Base-by-base conservation (phyloP, 1,139 yeast genomes). In the Meyerozyma carpophila region DNA sequence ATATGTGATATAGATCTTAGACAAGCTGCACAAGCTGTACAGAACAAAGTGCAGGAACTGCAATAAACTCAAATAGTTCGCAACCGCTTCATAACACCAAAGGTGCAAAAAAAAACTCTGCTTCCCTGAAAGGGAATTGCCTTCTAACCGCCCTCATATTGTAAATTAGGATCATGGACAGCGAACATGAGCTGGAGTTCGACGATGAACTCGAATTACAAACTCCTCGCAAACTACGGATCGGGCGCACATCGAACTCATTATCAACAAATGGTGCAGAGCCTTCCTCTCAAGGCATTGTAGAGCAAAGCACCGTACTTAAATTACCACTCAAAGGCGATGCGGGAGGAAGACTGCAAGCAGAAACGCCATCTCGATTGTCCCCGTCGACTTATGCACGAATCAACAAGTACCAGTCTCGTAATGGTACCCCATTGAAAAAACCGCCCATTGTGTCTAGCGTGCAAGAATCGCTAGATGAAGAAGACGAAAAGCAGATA, bases 391-490 rank as follows among this genome's bases (percentile, higher is more conserved):
- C 26, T 9, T 18, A 39, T n/a, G 36, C 26, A n/a, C 43, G 40
- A 18, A 21, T 36, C 14, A 39, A 32, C 31, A 48, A 45, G 32
- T 49, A 48, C 41, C 44, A 48, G 14, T 44, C 56, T 2, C 47
- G 56, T 24, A 50, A 53, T 39, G 57, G 58, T 1, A 52, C 61
- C 3, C 62, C 61, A 1, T 44, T 55, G 31, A 48, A 47, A 34
- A 43, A 48, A 32, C 47, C 48, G 37, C 49, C 44, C 14, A 37
- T 42, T 25, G 45, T 42, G 16, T 44, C 39, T 18, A 41, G 41
- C 7, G 29, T 34, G 8, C 20, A 31, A 26, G 39, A 24, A 29
- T 29, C 29, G 6, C 13, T 38, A 16, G 28, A 32, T 9, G 39
- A 37, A 11, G 51, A 40, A n/a, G 55, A 53, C 39, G 62, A 54